A percentile compares a stretch with the other conserved stretches of the same genome.
These are phyloP conservation scores for Acacia confusa DNA, from an alignment of 306 rosid genomes.

Conservation along the genomic window DNA sequence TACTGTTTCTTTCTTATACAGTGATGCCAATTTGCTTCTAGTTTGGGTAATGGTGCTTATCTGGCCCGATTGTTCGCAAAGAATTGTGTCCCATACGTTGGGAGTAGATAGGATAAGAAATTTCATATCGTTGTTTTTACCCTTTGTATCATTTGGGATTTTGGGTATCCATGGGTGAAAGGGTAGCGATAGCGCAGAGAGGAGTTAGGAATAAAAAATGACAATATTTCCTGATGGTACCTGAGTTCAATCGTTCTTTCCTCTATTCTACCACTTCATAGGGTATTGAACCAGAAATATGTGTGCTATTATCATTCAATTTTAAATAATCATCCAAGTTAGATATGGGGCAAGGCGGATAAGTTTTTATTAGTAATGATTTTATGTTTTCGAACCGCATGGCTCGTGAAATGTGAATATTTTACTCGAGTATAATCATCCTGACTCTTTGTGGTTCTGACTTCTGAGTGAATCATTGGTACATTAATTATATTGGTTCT, in stretches of 20 bases:
- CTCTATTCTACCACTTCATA: too few species aligned
- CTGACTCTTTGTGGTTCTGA: neutral
- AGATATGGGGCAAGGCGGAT: neutral
- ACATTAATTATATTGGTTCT: neutral
- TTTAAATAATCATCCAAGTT: conserved; percentile 19
- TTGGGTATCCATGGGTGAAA: neutral
- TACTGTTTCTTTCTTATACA: conserved; percentile 4
- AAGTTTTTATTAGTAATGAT: too few species aligned
- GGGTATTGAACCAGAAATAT: neutral
- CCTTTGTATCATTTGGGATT: neutral
- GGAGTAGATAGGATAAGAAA: neutral
- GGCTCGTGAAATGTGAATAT: neutral
- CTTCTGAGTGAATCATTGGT: neutral
- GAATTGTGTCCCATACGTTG: neutral
- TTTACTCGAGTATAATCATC: neutral
- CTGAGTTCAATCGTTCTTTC: neutral
- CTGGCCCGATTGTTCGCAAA: neutral
- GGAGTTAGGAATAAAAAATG: neutral
- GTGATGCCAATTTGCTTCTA: neutral
- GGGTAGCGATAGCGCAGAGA: neutral
- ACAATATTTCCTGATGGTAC: neutral
- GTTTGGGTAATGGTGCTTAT: neutral
- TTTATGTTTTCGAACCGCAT: neutral
- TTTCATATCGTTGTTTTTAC: neutral
- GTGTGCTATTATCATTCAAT: neutral